A percentile compares a stretch with the other conserved stretches of the same genome.
Evolutionary conservation across 495 filamentous ascomycete genomes (phyloP).

Genomic region (Neurospora cerealis): DNA sequence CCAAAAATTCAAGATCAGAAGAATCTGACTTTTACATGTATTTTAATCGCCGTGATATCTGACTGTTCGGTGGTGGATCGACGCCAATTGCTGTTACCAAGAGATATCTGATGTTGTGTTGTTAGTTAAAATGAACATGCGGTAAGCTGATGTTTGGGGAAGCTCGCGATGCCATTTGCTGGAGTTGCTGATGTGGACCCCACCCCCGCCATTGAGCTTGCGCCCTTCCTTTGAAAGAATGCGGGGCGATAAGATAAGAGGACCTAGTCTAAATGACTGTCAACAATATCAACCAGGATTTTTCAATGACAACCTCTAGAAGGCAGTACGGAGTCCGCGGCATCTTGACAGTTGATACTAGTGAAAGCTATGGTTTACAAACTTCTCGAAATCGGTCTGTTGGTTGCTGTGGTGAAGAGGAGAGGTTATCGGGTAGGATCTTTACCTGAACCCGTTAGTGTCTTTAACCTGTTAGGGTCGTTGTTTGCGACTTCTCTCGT

Average conservation of each 20-base stretch:
- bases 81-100: background rate
- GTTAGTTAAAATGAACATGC: background rate
- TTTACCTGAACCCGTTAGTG: background rate
- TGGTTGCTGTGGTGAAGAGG: background rate
- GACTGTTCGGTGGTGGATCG: background rate
- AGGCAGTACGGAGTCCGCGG: background rate
- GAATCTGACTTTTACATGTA: background rate
- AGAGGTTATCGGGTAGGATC: background rate
- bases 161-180: background rate
- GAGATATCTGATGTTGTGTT: background rate
- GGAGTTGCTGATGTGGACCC: background rate
- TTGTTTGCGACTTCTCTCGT: background rate
- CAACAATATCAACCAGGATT: background rate
- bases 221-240: background rate
- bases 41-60: background rate
- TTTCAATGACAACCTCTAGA: background rate
- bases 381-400: background rate
- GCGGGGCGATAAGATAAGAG: background rate
- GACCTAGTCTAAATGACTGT: background rate
- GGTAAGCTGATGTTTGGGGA: background rate
- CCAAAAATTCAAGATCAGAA: background rate
- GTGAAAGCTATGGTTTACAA: background rate
- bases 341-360: background rate
- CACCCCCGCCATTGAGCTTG: background rate
- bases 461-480: too few species aligned